Conservation (phyloP, 306 rosid genomes). For the Aeschynomene evenia region DNA sequence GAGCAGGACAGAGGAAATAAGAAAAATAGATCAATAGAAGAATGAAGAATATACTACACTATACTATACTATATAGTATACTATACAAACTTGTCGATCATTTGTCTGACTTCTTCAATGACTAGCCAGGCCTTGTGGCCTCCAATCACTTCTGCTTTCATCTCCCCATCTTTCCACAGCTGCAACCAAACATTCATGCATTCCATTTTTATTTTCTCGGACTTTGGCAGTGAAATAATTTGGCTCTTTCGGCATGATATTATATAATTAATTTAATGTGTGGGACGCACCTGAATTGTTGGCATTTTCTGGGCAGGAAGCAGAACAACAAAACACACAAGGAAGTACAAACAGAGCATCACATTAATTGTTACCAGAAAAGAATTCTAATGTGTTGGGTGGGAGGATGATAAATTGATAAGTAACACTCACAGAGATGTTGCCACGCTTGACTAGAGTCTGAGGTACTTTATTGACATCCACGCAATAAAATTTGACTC, state of each 20-base stretch:
- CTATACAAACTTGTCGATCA: slow-evolving; percentile 58
- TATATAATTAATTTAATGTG: neutral
- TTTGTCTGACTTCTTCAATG: slow-evolving; percentile 77
- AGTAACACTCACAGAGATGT: slow-evolving; percentile 61
- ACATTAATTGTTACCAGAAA: neutral
- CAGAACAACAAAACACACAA: slow-evolving; percentile 11
- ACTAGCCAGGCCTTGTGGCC: slow-evolving; percentile 93
- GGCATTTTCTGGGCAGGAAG: slow-evolving; percentile 82
- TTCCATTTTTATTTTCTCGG: neutral
- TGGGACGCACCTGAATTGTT: slow-evolving; percentile 74
- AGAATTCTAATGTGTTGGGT: neutral
- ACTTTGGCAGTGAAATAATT: neutral
- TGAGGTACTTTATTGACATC: slow-evolving; percentile 95
- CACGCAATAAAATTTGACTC: slow-evolving; percentile 70
- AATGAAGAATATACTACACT: neutral
- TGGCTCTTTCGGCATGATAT: neutral
- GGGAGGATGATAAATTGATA: neutral
- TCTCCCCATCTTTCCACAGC: slow-evolving; percentile 95
- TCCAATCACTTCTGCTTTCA: slow-evolving; percentile 83
- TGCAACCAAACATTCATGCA: slow-evolving; percentile 35
- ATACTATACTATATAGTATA: too few species aligned
- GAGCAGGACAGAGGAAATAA: neutral
- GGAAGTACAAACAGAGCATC: neutral
- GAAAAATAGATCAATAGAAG: neutral
- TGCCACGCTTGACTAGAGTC: slow-evolving; percentile 75